These are phyloP conservation scores for Fraxinus ornus DNA, from an alignment of 305 asterid genomes.

Conservation along the genomic window DNA sequence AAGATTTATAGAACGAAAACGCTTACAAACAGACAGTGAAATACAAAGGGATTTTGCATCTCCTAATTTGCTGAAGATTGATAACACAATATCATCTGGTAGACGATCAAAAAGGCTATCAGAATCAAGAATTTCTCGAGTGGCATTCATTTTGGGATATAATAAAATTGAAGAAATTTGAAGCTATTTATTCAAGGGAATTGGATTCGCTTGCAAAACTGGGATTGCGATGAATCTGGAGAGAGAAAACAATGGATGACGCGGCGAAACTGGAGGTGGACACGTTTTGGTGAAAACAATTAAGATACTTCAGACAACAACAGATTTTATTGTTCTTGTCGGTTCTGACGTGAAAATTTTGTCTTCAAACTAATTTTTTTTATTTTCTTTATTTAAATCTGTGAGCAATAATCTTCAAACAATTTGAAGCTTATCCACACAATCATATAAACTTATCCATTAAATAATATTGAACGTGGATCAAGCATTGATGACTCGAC, in stretches of 20 bases:
- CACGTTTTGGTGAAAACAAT: not conserved
- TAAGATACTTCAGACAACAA: not conserved
- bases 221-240: not conserved
- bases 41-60: conserved; percentile 55
- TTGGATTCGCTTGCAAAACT: not conserved
- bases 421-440: not conserved
- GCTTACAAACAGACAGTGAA: conserved; percentile 54
- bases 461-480: not conserved
- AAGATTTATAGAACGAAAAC: conserved; percentile 47
- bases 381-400: not conserved
- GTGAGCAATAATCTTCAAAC: not conserved
- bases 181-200: not conserved
- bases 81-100: conserved; percentile 52
- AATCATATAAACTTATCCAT: not conserved
- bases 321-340: not conserved
- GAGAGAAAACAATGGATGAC: conserved; percentile 11
- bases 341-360: not conserved
- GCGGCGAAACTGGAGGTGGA: not conserved
- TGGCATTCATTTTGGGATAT: conserved; percentile 12
- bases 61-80: conserved; percentile 45
- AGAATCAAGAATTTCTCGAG: not conserved
- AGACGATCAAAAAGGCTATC: conserved; percentile 44
- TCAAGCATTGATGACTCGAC: not conserved
- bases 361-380: not conserved
- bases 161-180: not conserved